Percentiles rank a stretch among this genome's conserved stretches.
phyloP scores from a whole-genome alignment of 2,329 filamentous ascomycete genomes.

The Phialophora macrospora region DNA sequence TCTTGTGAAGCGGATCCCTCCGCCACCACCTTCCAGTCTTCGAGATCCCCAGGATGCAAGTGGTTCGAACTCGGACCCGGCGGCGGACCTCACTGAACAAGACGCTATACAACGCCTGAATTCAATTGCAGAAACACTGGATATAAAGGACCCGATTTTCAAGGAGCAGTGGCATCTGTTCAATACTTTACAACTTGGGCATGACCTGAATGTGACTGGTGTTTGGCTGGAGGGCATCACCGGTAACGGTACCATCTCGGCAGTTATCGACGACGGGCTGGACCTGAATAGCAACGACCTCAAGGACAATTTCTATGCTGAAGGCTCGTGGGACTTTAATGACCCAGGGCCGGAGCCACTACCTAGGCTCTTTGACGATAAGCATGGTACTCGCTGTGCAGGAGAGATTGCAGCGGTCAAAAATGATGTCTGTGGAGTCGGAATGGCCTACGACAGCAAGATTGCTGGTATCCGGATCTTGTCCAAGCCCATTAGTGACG shows the following conservation, averaged over 20 bases:
- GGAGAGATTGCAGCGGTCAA: constrained; percentile 91
- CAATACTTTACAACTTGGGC: constrained; percentile 78
- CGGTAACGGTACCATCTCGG: constrained; percentile 84
- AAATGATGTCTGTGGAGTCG: constrained; percentile 93
- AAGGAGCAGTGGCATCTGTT: constrained; percentile 93
- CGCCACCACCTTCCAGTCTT: constrained; percentile 41
- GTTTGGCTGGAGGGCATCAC: constrained; percentile 91
- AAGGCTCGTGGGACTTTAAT: constrained; percentile 96
- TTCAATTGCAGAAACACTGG: constrained; percentile 67
- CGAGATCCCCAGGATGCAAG: constrained; percentile 24
- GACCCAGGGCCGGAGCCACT: constrained; percentile 77
- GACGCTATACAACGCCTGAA: constrained; percentile 63
- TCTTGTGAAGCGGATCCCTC: constrained; percentile 63
- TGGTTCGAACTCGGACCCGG: constrained; percentile 16
- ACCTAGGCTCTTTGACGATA: constrained; percentile 82
- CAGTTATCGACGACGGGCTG: constrained; percentile 93
- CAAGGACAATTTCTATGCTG: constrained; percentile 89
- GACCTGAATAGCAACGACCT: constrained; percentile 95
- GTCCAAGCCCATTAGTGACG: constrained; percentile 85
- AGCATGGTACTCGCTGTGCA: constrained; percentile 90
- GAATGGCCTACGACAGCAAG: constrained; percentile 89
- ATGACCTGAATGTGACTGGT: constrained; percentile 95
- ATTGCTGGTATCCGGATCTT: constrained; percentile 92
- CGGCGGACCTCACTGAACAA: constrained; percentile 42
- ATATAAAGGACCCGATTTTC: constrained; percentile 89